Conservation (phyloP, 2,329 filamentous ascomycete species). For the Pseudocercospora pini-densiflorae region DNA sequence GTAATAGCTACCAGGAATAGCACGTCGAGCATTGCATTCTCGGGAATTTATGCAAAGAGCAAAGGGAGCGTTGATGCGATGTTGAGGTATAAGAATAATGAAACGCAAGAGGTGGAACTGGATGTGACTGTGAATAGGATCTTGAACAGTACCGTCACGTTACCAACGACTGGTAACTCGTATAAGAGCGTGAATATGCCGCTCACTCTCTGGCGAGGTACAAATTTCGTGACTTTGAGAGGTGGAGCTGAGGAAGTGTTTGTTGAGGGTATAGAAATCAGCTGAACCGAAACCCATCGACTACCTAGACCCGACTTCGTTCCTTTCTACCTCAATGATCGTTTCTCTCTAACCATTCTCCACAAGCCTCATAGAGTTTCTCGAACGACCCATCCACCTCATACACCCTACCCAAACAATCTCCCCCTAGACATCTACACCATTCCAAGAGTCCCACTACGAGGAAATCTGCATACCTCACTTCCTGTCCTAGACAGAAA, state of each 20-base stretch:
- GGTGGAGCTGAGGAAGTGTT: neutral
- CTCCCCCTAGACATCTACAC: too few relatives aligned
- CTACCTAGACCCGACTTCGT: too few relatives aligned
- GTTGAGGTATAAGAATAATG: constrained; percentile 3
- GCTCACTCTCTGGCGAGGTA: neutral
- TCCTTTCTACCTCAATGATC: neutral
- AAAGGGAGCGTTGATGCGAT: neutral
- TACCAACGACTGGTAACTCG: neutral
- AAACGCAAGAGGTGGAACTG: neutral
- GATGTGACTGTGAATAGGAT: constrained; percentile 4
- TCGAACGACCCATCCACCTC: too few relatives aligned
- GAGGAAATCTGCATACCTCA: too few relatives aligned
- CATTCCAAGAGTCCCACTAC: too few relatives aligned
- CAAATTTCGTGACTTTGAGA: neutral
- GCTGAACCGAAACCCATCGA: neutral
- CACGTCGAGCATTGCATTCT: neutral
- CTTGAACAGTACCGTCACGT: neutral
- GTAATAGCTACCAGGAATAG: neutral
- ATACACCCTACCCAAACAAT: too few relatives aligned
- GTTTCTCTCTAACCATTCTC: neutral
- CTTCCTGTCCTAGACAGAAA: too few relatives aligned
- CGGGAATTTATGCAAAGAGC: neutral
- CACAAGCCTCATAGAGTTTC: too few relatives aligned
- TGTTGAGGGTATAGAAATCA: neutral
- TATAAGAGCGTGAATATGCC: neutral